A percentile compares a stretch with the other conserved stretches of the same genome.
Conservation (phyloP, 177 flowering plant genomes). For the Tripterygium wilfordii region DNA sequence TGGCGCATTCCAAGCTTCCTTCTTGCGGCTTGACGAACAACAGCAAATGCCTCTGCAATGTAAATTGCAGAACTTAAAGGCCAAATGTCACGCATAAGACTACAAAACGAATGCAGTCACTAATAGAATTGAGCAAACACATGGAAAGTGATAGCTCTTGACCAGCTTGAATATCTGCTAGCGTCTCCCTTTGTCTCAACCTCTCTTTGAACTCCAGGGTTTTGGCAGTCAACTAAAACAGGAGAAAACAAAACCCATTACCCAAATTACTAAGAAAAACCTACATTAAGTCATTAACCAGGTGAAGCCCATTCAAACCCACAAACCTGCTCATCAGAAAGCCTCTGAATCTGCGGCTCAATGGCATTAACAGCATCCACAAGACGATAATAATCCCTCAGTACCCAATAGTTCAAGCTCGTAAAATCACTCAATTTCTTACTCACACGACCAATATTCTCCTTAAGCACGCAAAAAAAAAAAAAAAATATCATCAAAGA, state of each 20-base stretch:
- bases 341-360: slow-evolving; percentile 53
- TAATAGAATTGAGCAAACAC: background rate
- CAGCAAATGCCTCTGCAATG: slow-evolving; percentile 89
- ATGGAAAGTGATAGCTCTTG: background rate
- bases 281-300: background rate
- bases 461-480: slow-evolving; percentile 25
- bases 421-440: slow-evolving; percentile 48
- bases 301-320: slow-evolving; percentile 1
- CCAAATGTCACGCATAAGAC: background rate
- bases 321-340: slow-evolving; percentile 84
- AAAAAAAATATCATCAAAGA: background rate
- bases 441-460: slow-evolving; percentile 24
- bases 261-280: background rate
- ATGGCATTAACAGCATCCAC: slow-evolving; percentile 65
- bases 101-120: background rate
- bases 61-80: background rate
- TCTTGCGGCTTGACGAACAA: slow-evolving; percentile 95
- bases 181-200: slow-evolving; percentile 65
- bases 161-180: slow-evolving; percentile 96
- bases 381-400: slow-evolving; percentile 75
- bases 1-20: slow-evolving; percentile 99
- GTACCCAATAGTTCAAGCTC: slow-evolving; percentile 82
- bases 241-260: slow-evolving; percentile 1
- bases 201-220: slow-evolving; percentile 76
- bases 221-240: slow-evolving; percentile 58